Percentiles rank a stretch among this genome's conserved stretches.
Evolutionary conservation across 2,329 filamentous ascomycete species (phyloP).

Genomic region (Cordyceps pruinosa): DNA sequence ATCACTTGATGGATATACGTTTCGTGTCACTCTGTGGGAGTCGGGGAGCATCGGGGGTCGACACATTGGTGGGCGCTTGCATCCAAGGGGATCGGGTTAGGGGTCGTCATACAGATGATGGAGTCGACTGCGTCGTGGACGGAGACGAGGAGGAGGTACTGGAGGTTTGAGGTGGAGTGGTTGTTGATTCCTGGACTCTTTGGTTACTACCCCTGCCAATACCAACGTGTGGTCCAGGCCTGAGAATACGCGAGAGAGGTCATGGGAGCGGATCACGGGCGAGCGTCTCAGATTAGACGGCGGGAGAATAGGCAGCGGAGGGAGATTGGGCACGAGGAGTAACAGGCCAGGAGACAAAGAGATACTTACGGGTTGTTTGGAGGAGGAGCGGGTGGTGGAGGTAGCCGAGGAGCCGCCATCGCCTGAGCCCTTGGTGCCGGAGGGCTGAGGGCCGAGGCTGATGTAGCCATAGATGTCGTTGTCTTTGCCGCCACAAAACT

Average conservation of each 20-base stretch:
- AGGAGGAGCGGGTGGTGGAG: conserved; percentile 9
- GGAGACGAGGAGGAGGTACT: conserved; percentile 25
- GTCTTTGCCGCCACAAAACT: conserved; percentile 56
- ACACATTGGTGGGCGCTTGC: background rate
- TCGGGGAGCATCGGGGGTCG: background rate
- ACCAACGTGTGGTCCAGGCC: conserved; percentile 13
- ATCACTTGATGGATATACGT: background rate
- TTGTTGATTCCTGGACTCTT: conserved; percentile 29
- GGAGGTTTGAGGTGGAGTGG: conserved; percentile 21
- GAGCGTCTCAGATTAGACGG: conserved; percentile 5
- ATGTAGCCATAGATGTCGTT: conserved; percentile 58
- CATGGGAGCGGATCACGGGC: background rate
- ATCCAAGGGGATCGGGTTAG: background rate
- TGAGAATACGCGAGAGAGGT: conserved; percentile 5
- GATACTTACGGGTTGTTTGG: conserved; percentile 6
- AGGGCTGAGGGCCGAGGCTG: conserved; percentile 42
- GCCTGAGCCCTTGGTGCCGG: conserved; percentile 43
- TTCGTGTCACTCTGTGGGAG: background rate
- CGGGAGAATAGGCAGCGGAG: background rate
- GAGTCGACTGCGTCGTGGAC: conserved; percentile 33
- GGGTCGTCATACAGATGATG: conserved; percentile 10
- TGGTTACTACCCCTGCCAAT: conserved; percentile 19
- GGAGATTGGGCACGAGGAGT: background rate
- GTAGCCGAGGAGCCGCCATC: background rate
- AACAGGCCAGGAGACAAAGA: background rate